A percentile compares a stretch with the other conserved stretches of the same genome.
Evolutionary conservation across 106 monocot species (phyloP).

Genomic region (Amphibolis antarctica): DNA sequence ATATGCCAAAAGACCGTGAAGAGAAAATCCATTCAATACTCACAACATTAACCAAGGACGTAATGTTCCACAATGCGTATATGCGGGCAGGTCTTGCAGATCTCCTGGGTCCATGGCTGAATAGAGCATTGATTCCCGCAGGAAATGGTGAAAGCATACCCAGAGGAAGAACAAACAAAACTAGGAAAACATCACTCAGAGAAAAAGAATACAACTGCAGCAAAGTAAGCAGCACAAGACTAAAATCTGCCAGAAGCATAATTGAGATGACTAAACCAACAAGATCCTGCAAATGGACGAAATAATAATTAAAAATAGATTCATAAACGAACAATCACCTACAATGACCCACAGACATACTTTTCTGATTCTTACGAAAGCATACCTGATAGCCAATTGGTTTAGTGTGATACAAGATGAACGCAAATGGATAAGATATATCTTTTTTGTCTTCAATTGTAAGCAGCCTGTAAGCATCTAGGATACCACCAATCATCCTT

Average conservation of each 20-base stretch:
- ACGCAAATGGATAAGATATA: conserved; percentile 73
- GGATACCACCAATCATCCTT: conserved; percentile 53
- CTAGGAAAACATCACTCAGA: conserved; percentile 72
- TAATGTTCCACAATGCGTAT: conserved; percentile 91
- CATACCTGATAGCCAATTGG: conserved; percentile 93
- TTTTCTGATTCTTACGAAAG: neutral
- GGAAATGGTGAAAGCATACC: conserved; percentile 90
- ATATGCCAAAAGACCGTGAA: too few relatives aligned
- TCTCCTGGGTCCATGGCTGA: conserved; percentile 90
- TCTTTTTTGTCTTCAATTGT: conserved; percentile 59
- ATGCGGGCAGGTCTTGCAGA: conserved; percentile 88
- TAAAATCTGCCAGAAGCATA: conserved; percentile 84
- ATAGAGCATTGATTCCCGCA: conserved; percentile 95
- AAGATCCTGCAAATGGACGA: conserved; percentile 54
- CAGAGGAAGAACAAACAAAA: conserved; percentile 86
- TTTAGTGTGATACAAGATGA: conserved; percentile 69
- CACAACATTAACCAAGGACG: conserved; percentile 92
- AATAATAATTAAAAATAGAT: neutral
- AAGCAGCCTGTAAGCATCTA: conserved; percentile 39
- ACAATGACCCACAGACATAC: neutral
- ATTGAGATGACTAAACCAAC: conserved; percentile 90
- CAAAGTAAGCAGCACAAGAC: conserved; percentile 91
- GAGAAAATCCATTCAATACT: conserved; percentile 20
- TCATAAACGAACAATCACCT: neutral
- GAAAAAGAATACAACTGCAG: conserved; percentile 91